Base-by-base conservation (phyloP, 495 filamentous ascomycete species). In the Trichoderma gamsii region DNA sequence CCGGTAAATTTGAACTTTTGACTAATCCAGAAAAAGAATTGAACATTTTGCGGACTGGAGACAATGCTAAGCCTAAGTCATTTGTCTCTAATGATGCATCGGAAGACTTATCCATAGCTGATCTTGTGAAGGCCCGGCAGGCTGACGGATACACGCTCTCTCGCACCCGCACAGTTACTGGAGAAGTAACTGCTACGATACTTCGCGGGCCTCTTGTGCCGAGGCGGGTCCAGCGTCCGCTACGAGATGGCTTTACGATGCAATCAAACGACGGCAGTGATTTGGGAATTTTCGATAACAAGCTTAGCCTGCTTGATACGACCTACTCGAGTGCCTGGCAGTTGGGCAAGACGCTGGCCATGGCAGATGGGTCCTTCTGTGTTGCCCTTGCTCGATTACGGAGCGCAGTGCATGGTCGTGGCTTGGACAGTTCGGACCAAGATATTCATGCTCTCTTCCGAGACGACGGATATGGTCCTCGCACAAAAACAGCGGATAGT, bases 291-390 rank as follows among this genome's bases (percentile, higher is more conserved):
- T 52, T 86, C 1, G 85, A 87, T 63, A 38, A 64, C 13, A 13
- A 76, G 1, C 46, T 76, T 0, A 76, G 78, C 0, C 25, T 86
- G 7, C 82, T 85, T 79, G 82, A 86, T 67, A 67, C 84, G 8
- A 78, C 79, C 0, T 85, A 83, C 64, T 75, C 72, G 4, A 61
- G 71, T 0, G 83, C 83, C 0, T 86, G 83, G 83, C 71, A 81
- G 35, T 67, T 85, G 0, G 83, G 83, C 0, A 71, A 71, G 18
- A 71, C 68, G 0, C 43, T 82, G 43, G 81, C 76, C 0, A 63
- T 79, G 0, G 73, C 64, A 0, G 74, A 83, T 66, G 44, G 41
- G 7, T 35, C 63, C 0, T 79, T 81, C 56, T 68, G 65, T 12
- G 32, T 71, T 2, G 72, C 74, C 0, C 66, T 83, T 5, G 15